These are phyloP conservation scores for Trichophyton schoenleinii DNA, from an alignment of 2,329 filamentous ascomycete genomes.

Conservation along the genomic window DNA sequence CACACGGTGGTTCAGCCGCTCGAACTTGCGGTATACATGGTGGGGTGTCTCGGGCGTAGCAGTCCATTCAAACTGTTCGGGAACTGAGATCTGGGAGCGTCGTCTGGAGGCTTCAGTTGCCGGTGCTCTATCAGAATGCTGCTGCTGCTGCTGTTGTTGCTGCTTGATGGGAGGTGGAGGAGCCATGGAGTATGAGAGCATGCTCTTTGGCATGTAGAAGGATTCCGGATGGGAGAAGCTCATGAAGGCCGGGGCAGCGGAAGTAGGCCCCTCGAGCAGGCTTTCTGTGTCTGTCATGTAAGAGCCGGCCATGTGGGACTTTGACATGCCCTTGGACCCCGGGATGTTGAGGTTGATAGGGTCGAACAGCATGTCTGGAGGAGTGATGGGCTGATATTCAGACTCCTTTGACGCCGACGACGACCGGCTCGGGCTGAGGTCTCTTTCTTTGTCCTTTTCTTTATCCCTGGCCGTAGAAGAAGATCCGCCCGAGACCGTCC, in stretches of 20 bases:
- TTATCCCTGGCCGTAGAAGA: constrained; percentile 10
- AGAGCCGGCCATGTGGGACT: constrained; percentile 12
- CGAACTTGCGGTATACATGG: constrained; percentile 74
- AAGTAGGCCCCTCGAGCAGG: constrained; percentile 15
- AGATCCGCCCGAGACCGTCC: constrained; percentile 24
- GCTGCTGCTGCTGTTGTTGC: not conserved
- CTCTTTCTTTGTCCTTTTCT: constrained; percentile 5
- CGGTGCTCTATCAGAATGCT: not conserved
- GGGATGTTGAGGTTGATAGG: constrained; percentile 14
- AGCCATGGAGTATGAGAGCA: constrained; percentile 24
- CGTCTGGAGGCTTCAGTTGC: not conserved
- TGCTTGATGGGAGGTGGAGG: not conserved
- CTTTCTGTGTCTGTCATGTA: constrained; percentile 14
- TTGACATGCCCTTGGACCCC: constrained; percentile 11
- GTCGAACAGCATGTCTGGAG: constrained; percentile 19
- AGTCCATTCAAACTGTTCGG: not conserved
- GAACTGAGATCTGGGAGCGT: not conserved
- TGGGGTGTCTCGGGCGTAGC: constrained; percentile 13
- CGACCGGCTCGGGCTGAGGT: constrained; percentile 23
- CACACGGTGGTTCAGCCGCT: constrained; percentile 67
- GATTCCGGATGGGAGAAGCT: constrained; percentile 24
- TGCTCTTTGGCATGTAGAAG: constrained; percentile 20
- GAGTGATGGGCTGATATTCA: constrained; percentile 20
- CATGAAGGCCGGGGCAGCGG: constrained; percentile 18
- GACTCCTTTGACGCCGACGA: constrained; percentile 21